These are phyloP conservation scores for Colletotrichum sp. DNA, from an alignment of 2,329 filamentous ascomycete species.

Conservation along the genomic window DNA sequence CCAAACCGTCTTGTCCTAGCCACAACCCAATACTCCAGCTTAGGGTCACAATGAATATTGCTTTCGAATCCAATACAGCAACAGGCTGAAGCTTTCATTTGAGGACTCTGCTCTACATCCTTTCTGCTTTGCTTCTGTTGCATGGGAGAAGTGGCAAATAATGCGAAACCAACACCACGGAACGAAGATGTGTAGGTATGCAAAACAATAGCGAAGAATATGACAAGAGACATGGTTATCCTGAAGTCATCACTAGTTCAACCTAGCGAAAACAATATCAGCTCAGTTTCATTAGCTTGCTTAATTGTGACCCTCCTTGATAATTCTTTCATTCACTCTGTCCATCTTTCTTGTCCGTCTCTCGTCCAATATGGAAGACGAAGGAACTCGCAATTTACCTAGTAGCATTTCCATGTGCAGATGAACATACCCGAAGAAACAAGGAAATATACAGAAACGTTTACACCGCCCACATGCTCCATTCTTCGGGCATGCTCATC, in stretches of 20 bases:
- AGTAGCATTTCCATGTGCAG: accelerated
- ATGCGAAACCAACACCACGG: accelerated
- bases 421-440: accelerated
- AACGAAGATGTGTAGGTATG: background rate
- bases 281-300: background rate
- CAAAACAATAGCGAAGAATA: background rate
- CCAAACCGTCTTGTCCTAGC: too few species aligned
- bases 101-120: background rate
- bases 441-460: background rate
- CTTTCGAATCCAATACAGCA: background rate
- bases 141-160: background rate
- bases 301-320: background rate
- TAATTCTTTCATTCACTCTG: background rate
- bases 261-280: background rate
- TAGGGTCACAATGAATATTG: background rate
- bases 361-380: background rate
- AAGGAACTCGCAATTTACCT: background rate
- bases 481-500: background rate
- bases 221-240: background rate
- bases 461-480: background rate
- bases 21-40: too few species aligned
- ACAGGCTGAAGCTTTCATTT: background rate
- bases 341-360: background rate
- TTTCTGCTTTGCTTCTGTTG: background rate
- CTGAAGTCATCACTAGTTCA: background rate